These are phyloP conservation scores for Colletotrichum sp. DNA, from an alignment of 2,329 filamentous ascomycete species.

Conservation along the genomic window DNA sequence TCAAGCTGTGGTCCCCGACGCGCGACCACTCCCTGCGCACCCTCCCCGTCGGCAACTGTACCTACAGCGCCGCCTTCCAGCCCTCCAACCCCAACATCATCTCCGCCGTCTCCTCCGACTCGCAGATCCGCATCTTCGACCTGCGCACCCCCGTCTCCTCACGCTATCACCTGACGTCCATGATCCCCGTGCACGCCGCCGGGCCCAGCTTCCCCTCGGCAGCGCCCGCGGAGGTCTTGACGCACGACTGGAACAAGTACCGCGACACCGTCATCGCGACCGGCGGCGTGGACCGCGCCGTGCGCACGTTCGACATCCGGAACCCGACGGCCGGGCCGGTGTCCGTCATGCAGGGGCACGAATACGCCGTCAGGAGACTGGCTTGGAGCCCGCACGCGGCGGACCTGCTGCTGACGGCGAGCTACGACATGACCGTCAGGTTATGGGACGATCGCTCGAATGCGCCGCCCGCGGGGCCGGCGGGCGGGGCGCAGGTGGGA, in stretches of 20 bases:
- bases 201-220: conserved; percentile 49
- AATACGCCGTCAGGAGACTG: conserved; percentile 86
- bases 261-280: conserved; percentile 83
- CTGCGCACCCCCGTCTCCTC: conserved; percentile 85
- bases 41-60: conserved; percentile 89
- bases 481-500: conserved; percentile 55
- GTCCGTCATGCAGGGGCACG: conserved; percentile 80
- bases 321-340: conserved; percentile 75
- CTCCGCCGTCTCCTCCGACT: conserved; percentile 88
- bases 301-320: conserved; percentile 91
- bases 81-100: conserved; percentile 87
- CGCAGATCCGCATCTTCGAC: conserved; percentile 89
- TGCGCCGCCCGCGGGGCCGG: conserved; percentile 39
- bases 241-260: conserved; percentile 99
- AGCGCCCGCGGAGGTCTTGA: conserved; percentile 79
- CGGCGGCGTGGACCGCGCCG: conserved; percentile 84
- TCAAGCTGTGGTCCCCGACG: conserved; percentile 95
- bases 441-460: conserved; percentile 82
- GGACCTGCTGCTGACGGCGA: conserved; percentile 85
- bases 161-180: conserved; percentile 83
- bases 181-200: conserved; percentile 82
- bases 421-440: conserved; percentile 97
- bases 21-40: conserved; percentile 78
- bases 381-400: conserved; percentile 95
- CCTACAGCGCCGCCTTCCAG: conserved; percentile 90